Conservation (phyloP, 345 rosid genomes). For the Citrus mangshanensis region DNA sequence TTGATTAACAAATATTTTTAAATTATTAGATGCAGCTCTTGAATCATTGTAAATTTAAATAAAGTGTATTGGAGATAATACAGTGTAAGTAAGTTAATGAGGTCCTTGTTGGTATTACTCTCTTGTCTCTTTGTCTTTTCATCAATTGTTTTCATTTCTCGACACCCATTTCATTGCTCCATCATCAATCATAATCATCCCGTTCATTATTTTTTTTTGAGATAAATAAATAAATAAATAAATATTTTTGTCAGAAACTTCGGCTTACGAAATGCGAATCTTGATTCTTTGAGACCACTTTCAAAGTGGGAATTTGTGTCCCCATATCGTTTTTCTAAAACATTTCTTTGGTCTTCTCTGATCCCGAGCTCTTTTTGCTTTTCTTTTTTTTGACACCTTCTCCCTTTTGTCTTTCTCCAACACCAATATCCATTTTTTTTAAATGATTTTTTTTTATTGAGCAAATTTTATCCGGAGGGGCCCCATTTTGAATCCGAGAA, state of each 20-base stretch:
- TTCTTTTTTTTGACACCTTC: background rate
- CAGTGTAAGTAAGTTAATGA: too few relatives aligned
- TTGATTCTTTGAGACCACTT: constrained; percentile 15
- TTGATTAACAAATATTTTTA: too few relatives aligned
- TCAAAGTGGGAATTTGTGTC: constrained; percentile 18
- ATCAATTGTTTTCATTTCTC: background rate
- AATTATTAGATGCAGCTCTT: too few relatives aligned
- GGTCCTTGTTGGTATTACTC: background rate
- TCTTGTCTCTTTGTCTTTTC: constrained; percentile 14
- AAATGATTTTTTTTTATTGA: too few relatives aligned
- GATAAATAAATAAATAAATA: too few relatives aligned
- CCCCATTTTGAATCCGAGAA: background rate
- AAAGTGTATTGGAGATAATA: too few relatives aligned
- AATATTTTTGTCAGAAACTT: constrained; percentile 32
- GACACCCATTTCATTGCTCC: background rate
- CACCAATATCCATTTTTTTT: background rate
- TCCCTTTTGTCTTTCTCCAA: constrained; percentile 36
- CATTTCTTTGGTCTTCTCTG: constrained; percentile 19
- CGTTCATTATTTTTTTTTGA: background rate
- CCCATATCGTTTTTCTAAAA: constrained; percentile 21
- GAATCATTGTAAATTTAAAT: too few relatives aligned
- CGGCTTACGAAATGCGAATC: constrained; percentile 14
- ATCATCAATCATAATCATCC: background rate
- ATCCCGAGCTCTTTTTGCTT: constrained; percentile 42
- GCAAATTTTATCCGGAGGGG: background rate